These are phyloP conservation scores for Kwoniella europaea DNA, from an alignment of 768 basidiomycete species.

Conservation along the genomic window DNA sequence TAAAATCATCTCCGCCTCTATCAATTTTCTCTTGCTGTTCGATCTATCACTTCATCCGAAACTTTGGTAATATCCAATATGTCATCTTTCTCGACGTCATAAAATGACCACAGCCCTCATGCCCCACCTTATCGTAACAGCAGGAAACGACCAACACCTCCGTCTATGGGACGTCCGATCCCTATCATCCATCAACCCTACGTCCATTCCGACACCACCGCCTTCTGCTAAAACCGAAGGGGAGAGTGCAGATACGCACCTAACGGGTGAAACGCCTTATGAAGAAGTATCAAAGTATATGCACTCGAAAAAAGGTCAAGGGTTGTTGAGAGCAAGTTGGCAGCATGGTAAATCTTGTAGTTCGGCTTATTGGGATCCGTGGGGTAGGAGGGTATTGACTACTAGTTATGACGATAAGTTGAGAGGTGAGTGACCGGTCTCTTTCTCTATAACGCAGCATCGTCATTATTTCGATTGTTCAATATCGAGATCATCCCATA, in stretches of 20 bases:
- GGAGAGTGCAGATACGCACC: constrained; percentile 11
- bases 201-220: constrained; percentile 12
- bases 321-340: constrained; percentile 40
- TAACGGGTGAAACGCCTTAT: constrained; percentile 32
- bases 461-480: background rate
- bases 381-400: constrained; percentile 57
- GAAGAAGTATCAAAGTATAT: constrained; percentile 32
- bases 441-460: background rate
- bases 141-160: constrained; percentile 56
- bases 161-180: constrained; percentile 58
- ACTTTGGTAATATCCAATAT: too few relatives aligned
- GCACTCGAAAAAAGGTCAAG: constrained; percentile 36
- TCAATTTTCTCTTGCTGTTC: too few relatives aligned
- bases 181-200: constrained; percentile 28
- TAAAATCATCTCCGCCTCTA: constrained; percentile 23
- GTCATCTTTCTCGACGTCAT: too few relatives aligned
- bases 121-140: constrained; percentile 55
- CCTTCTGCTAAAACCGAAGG: background rate
- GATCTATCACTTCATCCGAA: too few relatives aligned
- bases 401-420: constrained; percentile 61
- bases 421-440: constrained; percentile 48
- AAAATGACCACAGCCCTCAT: constrained; percentile 37
- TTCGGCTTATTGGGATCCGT: constrained; percentile 60
- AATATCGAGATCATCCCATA: too few relatives aligned
- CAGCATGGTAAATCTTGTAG: constrained; percentile 57